Evolutionary conservation across 768 basidiomycete genomes (phyloP).

Genomic region (Cystofilobasidium ferigula): DNA sequence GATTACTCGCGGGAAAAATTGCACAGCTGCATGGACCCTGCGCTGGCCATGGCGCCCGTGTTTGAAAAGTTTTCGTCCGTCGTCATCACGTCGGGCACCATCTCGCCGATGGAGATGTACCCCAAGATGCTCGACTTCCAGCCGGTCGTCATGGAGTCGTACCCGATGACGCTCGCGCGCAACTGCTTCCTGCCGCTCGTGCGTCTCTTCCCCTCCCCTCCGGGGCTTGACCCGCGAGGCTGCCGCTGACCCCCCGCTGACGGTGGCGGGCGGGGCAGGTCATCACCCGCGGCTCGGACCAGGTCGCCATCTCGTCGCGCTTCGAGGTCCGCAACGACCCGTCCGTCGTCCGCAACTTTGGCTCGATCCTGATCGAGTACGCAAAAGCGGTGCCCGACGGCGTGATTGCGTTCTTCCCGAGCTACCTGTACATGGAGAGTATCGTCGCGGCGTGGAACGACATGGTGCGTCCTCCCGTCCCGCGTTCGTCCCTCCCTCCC

Average conservation of each 20-base stretch:
- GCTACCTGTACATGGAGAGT: constrained; percentile 99
- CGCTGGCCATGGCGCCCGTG: constrained; percentile 91
- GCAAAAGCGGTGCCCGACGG: constrained; percentile 97
- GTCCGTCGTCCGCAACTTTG: constrained; percentile 96
- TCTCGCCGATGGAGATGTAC: constrained; percentile 98
- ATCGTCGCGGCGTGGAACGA: constrained; percentile 99
- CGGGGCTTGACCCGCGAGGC: too few relatives aligned
- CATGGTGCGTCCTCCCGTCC: constrained; percentile 57
- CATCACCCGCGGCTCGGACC: constrained; percentile 94
- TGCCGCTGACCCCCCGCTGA: not conserved
- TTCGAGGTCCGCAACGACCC: constrained; percentile 99
- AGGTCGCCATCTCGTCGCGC: constrained; percentile 94
- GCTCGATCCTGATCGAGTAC: constrained; percentile 94
- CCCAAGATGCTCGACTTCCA: constrained; percentile 99
- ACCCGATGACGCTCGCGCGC: constrained; percentile 92
- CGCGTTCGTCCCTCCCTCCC: not conserved
- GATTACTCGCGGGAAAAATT: too few relatives aligned
- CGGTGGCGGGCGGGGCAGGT: constrained; percentile 48
- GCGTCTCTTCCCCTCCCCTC: constrained; percentile 30
- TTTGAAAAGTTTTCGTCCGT: constrained; percentile 97
- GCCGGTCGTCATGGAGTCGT: constrained; percentile 90
- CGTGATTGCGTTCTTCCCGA: constrained; percentile 97
- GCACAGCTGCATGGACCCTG: constrained; percentile 84
- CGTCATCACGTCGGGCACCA: constrained; percentile 96
- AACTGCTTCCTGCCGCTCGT: constrained; percentile 94